These are phyloP conservation scores for Trichoderma reesei DNA, from an alignment of 495 filamentous ascomycete genomes.

Conservation along the genomic window DNA sequence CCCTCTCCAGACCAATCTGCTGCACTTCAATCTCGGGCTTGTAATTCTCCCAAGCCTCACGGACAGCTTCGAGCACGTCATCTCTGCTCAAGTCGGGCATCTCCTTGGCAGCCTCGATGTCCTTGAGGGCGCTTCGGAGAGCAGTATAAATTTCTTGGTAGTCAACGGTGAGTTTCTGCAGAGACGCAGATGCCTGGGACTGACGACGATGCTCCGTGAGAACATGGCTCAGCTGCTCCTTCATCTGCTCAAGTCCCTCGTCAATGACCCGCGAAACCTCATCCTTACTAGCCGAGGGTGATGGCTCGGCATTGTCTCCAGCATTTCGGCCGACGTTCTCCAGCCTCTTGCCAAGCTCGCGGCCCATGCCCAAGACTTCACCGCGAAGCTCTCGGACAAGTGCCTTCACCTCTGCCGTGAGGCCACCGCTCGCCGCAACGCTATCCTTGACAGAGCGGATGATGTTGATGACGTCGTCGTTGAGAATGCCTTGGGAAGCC, in stretches of 20 bases:
- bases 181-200: conserved; percentile 37
- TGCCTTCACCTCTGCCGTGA: conserved; percentile 84
- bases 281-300: conserved; percentile 41
- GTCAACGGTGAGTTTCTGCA: conserved; percentile 39
- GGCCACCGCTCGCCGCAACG: conserved; percentile 70
- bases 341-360: conserved; percentile 74
- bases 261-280: conserved; percentile 72
- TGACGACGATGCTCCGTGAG: conserved; percentile 66
- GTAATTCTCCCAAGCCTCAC: conserved; percentile 82
- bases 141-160: conserved; percentile 72
- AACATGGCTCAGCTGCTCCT: conserved; percentile 64
- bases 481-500: conserved; percentile 27
- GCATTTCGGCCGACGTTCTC: conserved; percentile 51
- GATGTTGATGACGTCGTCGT: conserved; percentile 65
- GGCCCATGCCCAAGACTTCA: conserved; percentile 88
- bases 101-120: conserved; percentile 45
- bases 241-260: conserved; percentile 68
- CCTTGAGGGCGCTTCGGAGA: conserved; percentile 65
- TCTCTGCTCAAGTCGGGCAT: conserved; percentile 47
- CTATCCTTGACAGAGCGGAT: conserved; percentile 79
- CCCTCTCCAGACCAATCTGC: conserved; percentile 77
- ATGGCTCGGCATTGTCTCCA: conserved; percentile 34
- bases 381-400: conserved; percentile 80
- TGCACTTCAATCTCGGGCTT: conserved; percentile 86
- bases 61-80: conserved; percentile 74